Conservation (phyloP, 2,329 filamentous ascomycete species). For the Purpureocillium lavendulum region DNA sequence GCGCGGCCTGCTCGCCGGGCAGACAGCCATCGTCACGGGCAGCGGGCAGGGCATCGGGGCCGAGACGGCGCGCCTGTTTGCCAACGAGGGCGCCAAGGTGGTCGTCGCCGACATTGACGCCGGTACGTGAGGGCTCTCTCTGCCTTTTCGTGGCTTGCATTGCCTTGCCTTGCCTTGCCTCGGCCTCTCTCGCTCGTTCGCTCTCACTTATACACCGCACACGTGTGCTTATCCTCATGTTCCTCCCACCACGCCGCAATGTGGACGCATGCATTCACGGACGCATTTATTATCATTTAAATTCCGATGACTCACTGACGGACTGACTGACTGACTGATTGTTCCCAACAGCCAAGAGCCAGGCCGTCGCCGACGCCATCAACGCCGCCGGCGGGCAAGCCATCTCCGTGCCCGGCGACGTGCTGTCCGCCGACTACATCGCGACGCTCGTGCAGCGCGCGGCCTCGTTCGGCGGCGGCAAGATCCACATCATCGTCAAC, state of each 20-base stretch:
- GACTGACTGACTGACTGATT: neutral
- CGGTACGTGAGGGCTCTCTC: conserved; percentile 38
- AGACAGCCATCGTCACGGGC: conserved; percentile 82
- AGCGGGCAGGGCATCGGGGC: conserved; percentile 83
- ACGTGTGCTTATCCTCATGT: too few species aligned
- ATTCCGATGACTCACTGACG: too few species aligned
- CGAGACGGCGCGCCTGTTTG: conserved; percentile 73
- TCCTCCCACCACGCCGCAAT: too few species aligned
- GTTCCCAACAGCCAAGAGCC: conserved; percentile 46
- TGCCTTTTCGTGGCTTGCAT: neutral
- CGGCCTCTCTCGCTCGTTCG: too few species aligned
- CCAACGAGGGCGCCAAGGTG: conserved; percentile 81
- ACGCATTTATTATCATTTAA: too few species aligned
- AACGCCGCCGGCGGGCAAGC: conserved; percentile 58
- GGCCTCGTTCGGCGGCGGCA: conserved; percentile 73
- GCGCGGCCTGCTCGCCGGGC: conserved; percentile 66
- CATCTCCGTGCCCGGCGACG: conserved; percentile 67
- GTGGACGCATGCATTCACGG: too few species aligned
- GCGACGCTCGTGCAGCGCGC: conserved; percentile 63
- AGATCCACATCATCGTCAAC: conserved; percentile 87
- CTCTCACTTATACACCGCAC: too few species aligned
- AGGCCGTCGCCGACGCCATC: conserved; percentile 61
- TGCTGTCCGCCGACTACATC: conserved; percentile 64
- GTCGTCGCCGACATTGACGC: conserved; percentile 77
- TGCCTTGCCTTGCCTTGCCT: neutral